Percentiles rank a stretch among this genome's conserved stretches.
These are phyloP conservation scores for Millerozyma miso DNA, from an alignment of 805 yeast species.

Conservation along the genomic window DNA sequence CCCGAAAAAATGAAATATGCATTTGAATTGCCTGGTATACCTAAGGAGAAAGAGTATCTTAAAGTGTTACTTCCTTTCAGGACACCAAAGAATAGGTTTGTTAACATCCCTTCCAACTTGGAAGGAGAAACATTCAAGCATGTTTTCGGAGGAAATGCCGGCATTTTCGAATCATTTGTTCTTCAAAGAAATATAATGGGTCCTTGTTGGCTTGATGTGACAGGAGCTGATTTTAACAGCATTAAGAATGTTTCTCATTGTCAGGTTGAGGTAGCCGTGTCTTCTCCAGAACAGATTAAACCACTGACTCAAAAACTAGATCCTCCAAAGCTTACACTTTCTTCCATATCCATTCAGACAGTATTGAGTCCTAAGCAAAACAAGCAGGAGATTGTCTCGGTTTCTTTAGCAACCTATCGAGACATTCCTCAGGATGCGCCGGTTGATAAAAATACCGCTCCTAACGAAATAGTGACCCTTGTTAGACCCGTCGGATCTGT, in stretches of 20 bases:
- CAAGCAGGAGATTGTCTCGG: conserved; percentile 83
- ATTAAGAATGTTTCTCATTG: conserved; percentile 73
- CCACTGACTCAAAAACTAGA: conserved; percentile 46
- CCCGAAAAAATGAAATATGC: conserved; percentile 78
- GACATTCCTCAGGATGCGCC: conserved; percentile 74
- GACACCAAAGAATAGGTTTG: conserved; percentile 50
- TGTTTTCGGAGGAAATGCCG: conserved; percentile 74
- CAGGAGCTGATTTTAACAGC: conserved; percentile 54
- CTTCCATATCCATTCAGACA: conserved; percentile 78
- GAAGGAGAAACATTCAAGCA: conserved; percentile 73
- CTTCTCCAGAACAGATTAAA: conserved; percentile 43
- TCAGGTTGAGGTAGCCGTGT: conserved; percentile 64
- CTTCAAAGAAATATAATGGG: conserved; percentile 86
- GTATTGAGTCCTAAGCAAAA: conserved; percentile 68
- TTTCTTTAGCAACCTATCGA: conserved; percentile 69
- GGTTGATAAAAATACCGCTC: conserved; percentile 54
- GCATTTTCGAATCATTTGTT: conserved; percentile 81
- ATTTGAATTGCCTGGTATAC: conserved; percentile 78
- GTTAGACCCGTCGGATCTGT: conserved; percentile 71
- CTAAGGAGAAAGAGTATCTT: conserved; percentile 74
- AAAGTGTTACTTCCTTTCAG: conserved; percentile 73
- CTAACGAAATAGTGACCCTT: conserved; percentile 62
- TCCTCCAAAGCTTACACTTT: conserved; percentile 63
- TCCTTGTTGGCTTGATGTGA: conserved; percentile 90
- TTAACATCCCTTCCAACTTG: conserved; percentile 54